Conservation (phyloP, 148 eudicot genomes). For the Drosera capensis region DNA sequence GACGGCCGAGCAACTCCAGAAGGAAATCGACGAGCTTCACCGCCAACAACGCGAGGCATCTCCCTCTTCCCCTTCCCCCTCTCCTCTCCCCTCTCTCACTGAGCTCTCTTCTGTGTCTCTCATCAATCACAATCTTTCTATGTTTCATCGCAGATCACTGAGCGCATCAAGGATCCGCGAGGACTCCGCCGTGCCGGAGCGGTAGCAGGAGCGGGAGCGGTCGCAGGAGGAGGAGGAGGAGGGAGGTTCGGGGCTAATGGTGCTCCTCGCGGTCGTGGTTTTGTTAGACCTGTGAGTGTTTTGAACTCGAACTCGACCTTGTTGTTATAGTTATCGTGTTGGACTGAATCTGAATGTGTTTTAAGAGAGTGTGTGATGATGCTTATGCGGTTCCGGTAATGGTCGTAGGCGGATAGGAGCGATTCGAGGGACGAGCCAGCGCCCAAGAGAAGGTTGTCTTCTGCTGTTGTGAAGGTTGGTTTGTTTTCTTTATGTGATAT, state of each 20-base stretch:
- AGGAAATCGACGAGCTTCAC: slow-evolving; percentile 69
- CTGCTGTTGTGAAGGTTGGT: slow-evolving; percentile 80
- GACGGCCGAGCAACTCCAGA: slow-evolving; percentile 68
- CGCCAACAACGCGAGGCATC: slow-evolving; percentile 79
- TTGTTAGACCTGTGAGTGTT: slow-evolving; percentile 62
- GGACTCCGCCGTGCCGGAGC: slow-evolving; percentile 73
- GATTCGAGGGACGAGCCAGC: slow-evolving; percentile 60
- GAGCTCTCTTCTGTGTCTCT: neutral
- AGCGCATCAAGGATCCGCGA: slow-evolving; percentile 81
- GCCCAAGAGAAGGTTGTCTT: slow-evolving; percentile 64
- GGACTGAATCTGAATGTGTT: neutral
- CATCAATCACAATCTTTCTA: neutral
- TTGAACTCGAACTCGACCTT: neutral
- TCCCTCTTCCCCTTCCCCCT: slow-evolving; percentile 6
- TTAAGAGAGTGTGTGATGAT: neutral
- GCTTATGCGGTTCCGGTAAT: neutral
- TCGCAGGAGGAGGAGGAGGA: no score
- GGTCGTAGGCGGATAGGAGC: slow-evolving; percentile 53
- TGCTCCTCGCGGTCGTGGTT: slow-evolving; percentile 50
- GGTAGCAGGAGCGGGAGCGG: slow-evolving; percentile 25
- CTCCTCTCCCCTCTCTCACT: neutral
- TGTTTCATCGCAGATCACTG: slow-evolving; percentile 35
- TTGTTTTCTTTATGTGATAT: neutral
- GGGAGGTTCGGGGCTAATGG: slow-evolving; percentile 36
- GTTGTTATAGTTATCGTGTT: no score